These are phyloP conservation scores for Trifolium fragiferum DNA, from an alignment of 306 rosid species.

Conservation along the genomic window DNA sequence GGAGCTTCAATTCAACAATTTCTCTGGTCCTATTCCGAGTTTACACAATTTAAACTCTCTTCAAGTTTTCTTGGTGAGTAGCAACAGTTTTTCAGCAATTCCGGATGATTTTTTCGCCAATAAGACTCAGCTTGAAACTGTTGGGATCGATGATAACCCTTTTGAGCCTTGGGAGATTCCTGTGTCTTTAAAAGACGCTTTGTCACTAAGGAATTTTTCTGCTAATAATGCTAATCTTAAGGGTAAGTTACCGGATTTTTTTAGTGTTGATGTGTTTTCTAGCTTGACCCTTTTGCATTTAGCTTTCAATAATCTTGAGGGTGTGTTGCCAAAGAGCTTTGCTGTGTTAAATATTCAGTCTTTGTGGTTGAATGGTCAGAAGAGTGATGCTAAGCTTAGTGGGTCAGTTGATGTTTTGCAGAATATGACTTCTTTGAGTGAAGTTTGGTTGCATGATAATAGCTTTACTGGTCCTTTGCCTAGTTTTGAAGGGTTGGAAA, in stretches of 20 bases:
- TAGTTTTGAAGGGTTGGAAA: conserved; percentile 62
- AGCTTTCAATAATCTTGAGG: conserved; percentile 69
- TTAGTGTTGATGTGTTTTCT: conserved; percentile 55
- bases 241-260: conserved; percentile 66
- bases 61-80: conserved; percentile 56
- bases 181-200: conserved; percentile 49
- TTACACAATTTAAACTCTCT: conserved; percentile 57
- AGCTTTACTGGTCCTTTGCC: conserved; percentile 74
- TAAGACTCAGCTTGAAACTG: conserved; percentile 61
- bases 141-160: conserved; percentile 76
- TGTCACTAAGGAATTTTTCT: conserved; percentile 73
- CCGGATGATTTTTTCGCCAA: conserved; percentile 65
- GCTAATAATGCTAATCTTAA: conserved; percentile 72
- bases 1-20: conserved; percentile 82
- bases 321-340: conserved; percentile 61
- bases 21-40: conserved; percentile 76
- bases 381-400: conserved; percentile 54
- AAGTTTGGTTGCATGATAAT: conserved; percentile 84
- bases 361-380: conserved; percentile 86
- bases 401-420: conserved; percentile 61
- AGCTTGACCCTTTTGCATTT: conserved; percentile 65
- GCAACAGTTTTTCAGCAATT: conserved; percentile 59
- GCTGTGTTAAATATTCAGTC: conserved; percentile 62
- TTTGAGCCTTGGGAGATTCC: conserved; percentile 76
- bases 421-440: conserved; percentile 71